Evolutionary conservation across 495 filamentous ascomycete species (phyloP), one percentile per base, ranked within the genome.

Genomic region (Trypethelium eluteriae): DNA sequence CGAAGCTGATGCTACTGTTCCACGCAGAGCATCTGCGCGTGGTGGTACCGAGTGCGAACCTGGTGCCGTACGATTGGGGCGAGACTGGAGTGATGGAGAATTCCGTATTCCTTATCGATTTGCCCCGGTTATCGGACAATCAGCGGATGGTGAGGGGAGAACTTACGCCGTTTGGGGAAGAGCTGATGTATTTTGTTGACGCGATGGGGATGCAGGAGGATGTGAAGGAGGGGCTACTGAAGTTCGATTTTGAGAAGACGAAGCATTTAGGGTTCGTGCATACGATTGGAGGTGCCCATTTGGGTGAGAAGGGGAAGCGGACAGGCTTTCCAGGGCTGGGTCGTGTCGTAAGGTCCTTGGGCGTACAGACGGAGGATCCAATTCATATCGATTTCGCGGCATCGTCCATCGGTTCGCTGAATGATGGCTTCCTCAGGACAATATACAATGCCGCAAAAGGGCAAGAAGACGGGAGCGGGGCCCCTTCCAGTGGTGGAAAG

Each of bases 21-120:
- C 87, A 91, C 68, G 79, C 81, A 0, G 71, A 67, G 0, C 85
- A 92, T 71, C 72, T 96, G 2, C 82, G 92, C 0, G 81, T 96
- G 10, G 92, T 83, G 0, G 82, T 96, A 0, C 92, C 92, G 0
- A 92, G 84, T 9, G 92, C 89, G 0, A 96, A 96, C 67, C 74
- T 95, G 3, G 82, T 87, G n/a, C 77, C 82, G 1, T 88, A 86
- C 69, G 92, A 96, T 73, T 96, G 92, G 92, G 92, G 92, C 0
- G 92, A 93, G 72, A 81, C 82, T 2, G 86, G 79, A 0, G 71
- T 85, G 1, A 89, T 95, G 85, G 92, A 96, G 71, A 95, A 96
- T 57, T 88, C 84, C 68, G 85, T 89, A 2, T 96, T 96, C 69
- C 74, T 96, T 4, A 90, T 96, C 67, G 92, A 96, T 72, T 82